A percentile compares a stretch with the other conserved stretches of the same genome.
These are phyloP conservation scores for Trichoderma oligosporum DNA, from an alignment of 2,329 filamentous ascomycete species.

Conservation along the genomic window DNA sequence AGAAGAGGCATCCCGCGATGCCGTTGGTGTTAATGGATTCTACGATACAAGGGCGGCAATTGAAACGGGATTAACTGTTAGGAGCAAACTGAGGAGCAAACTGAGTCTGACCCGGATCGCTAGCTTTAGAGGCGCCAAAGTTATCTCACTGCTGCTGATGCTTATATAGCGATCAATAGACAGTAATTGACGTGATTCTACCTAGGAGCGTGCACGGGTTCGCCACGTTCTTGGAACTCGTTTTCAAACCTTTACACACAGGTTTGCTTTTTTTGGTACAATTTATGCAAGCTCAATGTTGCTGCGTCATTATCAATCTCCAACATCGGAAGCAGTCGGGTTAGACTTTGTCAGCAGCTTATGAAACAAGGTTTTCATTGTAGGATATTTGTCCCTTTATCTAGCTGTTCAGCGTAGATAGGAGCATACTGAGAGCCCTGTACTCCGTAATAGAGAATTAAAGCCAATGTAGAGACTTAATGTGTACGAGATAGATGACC, in stretches of 20 bases:
- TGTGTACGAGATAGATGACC: no score
- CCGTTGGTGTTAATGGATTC: background rate
- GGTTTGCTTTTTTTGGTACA: background rate
- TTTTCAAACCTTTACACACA: conserved; percentile 1
- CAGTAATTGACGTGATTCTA: conserved; percentile 2
- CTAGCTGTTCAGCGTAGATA: no score
- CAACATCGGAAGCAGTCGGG: conserved; percentile 1
- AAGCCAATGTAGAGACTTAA: no score
- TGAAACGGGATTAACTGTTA: no score
- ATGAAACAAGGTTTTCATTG: background rate
- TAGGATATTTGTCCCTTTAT: no score
- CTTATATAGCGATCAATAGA: background rate
- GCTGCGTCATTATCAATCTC: background rate
- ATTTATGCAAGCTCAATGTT: background rate
- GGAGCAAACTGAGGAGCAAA: no score
- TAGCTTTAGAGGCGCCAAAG: conserved; percentile 8
- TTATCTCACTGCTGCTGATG: conserved; percentile 12
- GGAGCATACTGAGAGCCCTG: no score
- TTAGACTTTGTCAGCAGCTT: background rate
- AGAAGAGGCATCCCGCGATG: background rate
- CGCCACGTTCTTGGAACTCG: background rate
- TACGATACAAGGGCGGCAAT: no score
- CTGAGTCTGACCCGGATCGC: background rate
- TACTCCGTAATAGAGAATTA: no score
- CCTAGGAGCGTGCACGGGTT: background rate